These are phyloP conservation scores for Betula pendula DNA, from an alignment of 306 rosid genomes.

Conservation along the genomic window DNA sequence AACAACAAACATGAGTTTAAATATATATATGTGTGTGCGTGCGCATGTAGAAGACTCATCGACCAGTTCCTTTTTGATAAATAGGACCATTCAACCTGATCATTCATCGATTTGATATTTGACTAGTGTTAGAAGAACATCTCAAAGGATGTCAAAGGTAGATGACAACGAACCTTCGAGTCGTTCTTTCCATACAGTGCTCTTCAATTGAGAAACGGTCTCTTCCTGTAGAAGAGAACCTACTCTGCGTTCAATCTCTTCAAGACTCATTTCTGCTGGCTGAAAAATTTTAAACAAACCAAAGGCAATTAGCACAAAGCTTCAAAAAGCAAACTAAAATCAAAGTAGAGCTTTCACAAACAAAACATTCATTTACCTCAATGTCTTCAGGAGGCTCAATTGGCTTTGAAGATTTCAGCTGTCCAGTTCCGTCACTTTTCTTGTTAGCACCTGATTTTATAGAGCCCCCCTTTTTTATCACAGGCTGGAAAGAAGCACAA, in stretches of 20 bases:
- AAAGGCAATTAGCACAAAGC: not conserved
- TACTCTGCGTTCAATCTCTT: conserved; percentile 89
- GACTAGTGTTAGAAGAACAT: not conserved
- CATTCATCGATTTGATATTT: not conserved
- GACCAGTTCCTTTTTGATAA: not conserved
- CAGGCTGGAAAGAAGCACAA: conserved; percentile 49
- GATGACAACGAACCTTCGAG: conserved; percentile 73
- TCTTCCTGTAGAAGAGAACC: conserved; percentile 82
- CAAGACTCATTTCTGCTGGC: conserved; percentile 97
- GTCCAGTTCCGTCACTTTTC: conserved; percentile 76
- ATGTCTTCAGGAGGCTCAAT: conserved; percentile 80
- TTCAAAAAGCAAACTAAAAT: conserved; percentile 10
- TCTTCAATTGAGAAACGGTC: conserved; percentile 74
- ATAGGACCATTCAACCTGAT: not conserved
- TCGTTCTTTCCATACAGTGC: conserved; percentile 94
- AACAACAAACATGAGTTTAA: not conserved
- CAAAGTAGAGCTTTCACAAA: conserved; percentile 5
- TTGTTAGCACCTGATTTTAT: conserved; percentile 59
- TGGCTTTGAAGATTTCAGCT: conserved; percentile 52
- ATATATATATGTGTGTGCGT: too few species aligned
- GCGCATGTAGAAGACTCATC: not conserved
- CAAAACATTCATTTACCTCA: conserved; percentile 57
- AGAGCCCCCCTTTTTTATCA: conserved; percentile 63
- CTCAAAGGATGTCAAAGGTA: not conserved
- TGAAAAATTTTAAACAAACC: conserved; percentile 33